phyloP scores from a whole-genome alignment of 2,329 filamentous ascomycete genomes.

The Xylaria sp. region DNA sequence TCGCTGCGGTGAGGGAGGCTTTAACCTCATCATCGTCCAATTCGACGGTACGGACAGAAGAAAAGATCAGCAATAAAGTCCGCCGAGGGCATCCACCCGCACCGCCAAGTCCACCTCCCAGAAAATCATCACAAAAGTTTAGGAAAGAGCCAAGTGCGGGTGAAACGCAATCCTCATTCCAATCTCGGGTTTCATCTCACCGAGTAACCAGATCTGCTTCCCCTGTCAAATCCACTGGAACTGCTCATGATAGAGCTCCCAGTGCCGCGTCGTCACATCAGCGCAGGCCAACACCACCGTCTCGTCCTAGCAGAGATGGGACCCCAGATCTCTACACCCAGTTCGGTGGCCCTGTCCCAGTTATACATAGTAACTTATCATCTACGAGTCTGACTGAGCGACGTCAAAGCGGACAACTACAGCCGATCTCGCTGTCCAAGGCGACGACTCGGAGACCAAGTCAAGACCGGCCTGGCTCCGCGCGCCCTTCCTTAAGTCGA shows the following conservation, averaged over 20 bases:
- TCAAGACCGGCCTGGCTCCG: conserved; percentile 47
- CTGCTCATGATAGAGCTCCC: conserved; percentile 44
- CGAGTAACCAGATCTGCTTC: conserved; percentile 49
- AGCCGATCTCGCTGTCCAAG: conserved; percentile 51
- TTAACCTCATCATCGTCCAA: conserved; percentile 78
- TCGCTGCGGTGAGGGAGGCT: conserved; percentile 75
- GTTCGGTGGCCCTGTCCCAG: conserved; percentile 60
- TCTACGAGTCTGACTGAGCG: conserved; percentile 61
- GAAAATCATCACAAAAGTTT: conserved; percentile 70
- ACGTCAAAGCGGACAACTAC: conserved; percentile 55
- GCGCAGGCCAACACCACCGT: conserved; percentile 59
- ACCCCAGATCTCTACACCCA: conserved; percentile 71
- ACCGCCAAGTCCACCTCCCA: conserved; percentile 70
- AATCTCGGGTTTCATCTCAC: conserved; percentile 48
- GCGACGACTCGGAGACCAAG: conserved; percentile 51
- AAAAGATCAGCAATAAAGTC: conserved; percentile 58
- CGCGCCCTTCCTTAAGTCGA: conserved; percentile 49
- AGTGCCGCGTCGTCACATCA: conserved; percentile 47
- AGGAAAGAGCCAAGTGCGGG: conserved; percentile 53
- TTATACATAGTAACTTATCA: conserved; percentile 72
- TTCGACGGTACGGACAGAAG: conserved; percentile 71
- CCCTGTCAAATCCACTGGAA: conserved; percentile 50
- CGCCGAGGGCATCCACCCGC: conserved; percentile 58
- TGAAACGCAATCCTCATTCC: conserved; percentile 52
- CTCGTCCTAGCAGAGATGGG: conserved; percentile 75